Evolutionary conservation across 2,329 filamentous ascomycete species (phyloP), one percentile per base, ranked within the genome.

Genomic region (Mycosphaerella sp.): DNA sequence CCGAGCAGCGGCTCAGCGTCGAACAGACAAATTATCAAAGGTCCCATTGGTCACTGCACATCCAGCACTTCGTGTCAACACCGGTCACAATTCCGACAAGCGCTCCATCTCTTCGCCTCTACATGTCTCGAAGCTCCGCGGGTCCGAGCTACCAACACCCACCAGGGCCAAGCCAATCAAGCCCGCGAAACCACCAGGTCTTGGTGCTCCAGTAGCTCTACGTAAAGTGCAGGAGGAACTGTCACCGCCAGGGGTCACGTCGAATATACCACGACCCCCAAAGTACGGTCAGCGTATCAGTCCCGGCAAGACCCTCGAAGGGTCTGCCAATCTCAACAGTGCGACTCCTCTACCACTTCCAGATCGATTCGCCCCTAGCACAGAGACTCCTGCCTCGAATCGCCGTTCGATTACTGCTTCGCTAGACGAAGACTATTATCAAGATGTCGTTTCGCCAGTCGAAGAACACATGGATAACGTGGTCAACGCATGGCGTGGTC

Each of bases 381-480:
- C 30, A 10, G 36, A 18, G n/a, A 49, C 47, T 9, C 34, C 28
- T 28, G 8, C 2, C 16, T 41, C 10, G 8, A 18, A 39, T 10
- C 36, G 10, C 14, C 9, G n/a, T 16, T 39, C 36, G 2, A 44
- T 34, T 12, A 41, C 41, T 17, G 41, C 34, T 27, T 42, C 14
- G 37, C 30, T n/a, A 6, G 37, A 28, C 34, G 14, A 36, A 4
- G 44, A 47, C 12, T 13, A 47, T 3, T 27, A 39, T 21, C 52
- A 54, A 27, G 27, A 28, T 13, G 12, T 41, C 7, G 14, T 39
- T 21, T 50, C 52, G 16, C 42, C 52, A 6, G 36, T 43, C 12
- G 46, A 54, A 13, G 28, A 46, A n/a, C 36, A 54, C 28, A 50
- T 54, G 39, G 46, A 54, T 7, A 42, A 48, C 16, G 41, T 54